These are phyloP conservation scores for Penicillium canariense DNA, from an alignment of 495 filamentous ascomycete genomes.

Conservation along the genomic window DNA sequence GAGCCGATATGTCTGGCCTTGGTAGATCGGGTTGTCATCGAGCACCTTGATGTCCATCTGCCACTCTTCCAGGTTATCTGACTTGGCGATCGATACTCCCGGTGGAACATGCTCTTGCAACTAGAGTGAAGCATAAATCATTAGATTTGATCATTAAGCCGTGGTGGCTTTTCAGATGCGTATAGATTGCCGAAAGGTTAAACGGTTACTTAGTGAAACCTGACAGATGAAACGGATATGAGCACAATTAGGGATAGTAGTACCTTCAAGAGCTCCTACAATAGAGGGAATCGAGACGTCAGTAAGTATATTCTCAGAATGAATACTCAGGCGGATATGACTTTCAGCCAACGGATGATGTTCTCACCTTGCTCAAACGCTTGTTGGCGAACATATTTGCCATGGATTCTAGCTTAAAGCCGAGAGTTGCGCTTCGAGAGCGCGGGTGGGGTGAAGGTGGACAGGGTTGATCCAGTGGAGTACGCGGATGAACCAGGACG, in stretches of 20 bases:
- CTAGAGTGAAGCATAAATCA: slow-evolving; percentile 17
- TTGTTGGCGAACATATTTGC: slow-evolving; percentile 44
- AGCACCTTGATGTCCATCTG: slow-evolving; percentile 88
- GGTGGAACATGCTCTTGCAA: slow-evolving; percentile 52
- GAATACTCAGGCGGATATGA: not conserved
- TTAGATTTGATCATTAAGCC: not conserved
- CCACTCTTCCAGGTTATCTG: slow-evolving; percentile 87
- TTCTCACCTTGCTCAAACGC: slow-evolving; percentile 48
- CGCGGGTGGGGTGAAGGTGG: not conserved
- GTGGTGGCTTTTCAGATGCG: not conserved
- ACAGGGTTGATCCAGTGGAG: not conserved
- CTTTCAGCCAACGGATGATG: not conserved
- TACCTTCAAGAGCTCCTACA: slow-evolving; percentile 47
- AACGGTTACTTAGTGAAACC: not conserved
- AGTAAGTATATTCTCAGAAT: not conserved
- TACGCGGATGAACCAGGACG: not conserved
- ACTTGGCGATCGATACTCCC: slow-evolving; percentile 76
- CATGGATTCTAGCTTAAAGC: not conserved
- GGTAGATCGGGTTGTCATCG: slow-evolving; percentile 88
- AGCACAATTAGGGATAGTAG: not conserved
- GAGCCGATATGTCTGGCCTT: slow-evolving; percentile 74
- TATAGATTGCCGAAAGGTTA: not conserved
- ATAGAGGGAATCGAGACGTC: slow-evolving; percentile 1
- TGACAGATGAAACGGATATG: not conserved
- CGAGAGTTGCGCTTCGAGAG: not conserved